Conservation (phyloP, 2,329 filamentous ascomycete genomes). For the Aspergillus clavatus region DNA sequence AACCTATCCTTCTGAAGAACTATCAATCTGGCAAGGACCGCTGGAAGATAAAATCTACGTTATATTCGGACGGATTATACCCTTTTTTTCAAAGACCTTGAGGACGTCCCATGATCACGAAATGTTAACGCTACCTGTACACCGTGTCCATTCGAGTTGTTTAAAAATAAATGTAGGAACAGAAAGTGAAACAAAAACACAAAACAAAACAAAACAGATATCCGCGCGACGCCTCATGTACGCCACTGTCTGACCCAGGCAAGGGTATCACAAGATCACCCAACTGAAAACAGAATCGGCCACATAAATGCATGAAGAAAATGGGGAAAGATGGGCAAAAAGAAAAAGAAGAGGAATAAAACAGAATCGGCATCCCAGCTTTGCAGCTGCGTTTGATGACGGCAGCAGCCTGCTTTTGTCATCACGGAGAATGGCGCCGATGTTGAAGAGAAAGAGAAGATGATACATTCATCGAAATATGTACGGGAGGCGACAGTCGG, state of each 20-base stretch:
- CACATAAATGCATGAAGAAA: constrained; percentile 13
- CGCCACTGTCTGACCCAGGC: constrained; percentile 22
- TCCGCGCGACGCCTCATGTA: constrained; percentile 18
- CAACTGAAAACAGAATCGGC: constrained; percentile 8
- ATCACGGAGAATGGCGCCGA: constrained; percentile 13
- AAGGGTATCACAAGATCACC: constrained; percentile 22
- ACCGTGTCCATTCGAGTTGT: not conserved
- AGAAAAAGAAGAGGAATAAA: constrained; percentile 5
- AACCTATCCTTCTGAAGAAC: no score
- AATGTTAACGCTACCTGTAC: not conserved
- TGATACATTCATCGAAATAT: constrained; percentile 29
- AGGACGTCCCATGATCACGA: not conserved
- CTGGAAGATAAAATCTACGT: not conserved
- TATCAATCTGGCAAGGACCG: no score
- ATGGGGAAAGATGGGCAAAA: constrained; percentile 1
- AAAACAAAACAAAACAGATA: no score
- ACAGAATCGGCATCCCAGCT: not conserved
- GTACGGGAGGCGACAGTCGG: constrained; percentile 13
- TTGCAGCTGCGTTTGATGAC: constrained; percentile 1
- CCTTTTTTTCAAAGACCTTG: not conserved
- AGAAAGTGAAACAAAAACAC: no score
- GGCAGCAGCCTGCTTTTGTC: constrained; percentile 1
- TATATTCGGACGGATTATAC: not conserved
- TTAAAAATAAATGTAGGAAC: constrained; percentile 1
- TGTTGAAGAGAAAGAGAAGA: constrained; percentile 19